Evolutionary conservation across 805 yeast genomes (phyloP).

Genomic region (Maudiozyma bulderi): DNA sequence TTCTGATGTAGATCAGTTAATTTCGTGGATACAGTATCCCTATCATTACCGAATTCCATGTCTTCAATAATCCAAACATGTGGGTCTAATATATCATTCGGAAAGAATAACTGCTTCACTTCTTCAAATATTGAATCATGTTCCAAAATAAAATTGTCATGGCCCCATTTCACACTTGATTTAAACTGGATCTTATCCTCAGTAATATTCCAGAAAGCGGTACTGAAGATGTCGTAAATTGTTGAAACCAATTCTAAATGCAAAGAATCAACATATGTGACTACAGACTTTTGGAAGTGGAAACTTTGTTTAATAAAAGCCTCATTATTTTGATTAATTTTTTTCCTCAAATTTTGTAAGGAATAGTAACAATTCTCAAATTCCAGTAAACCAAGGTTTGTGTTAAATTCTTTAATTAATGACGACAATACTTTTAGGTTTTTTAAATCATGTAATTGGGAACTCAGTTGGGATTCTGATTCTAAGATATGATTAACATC

Average conservation of each 20-base stretch:
- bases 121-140: slow-evolving; percentile 13
- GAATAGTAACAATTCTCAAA: slow-evolving; percentile 28
- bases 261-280: slow-evolving; percentile 18
- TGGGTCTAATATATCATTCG: slow-evolving; percentile 12
- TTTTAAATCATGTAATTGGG: slow-evolving; percentile 14
- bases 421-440: slow-evolving; percentile 14
- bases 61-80: slow-evolving; percentile 20
- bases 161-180: slow-evolving; percentile 4
- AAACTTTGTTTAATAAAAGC: slow-evolving; percentile 14
- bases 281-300: slow-evolving; percentile 22
- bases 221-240: slow-evolving; percentile 10
- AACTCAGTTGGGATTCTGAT: slow-evolving; percentile 13
- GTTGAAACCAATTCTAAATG: slow-evolving; percentile 17
- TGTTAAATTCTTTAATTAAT: slow-evolving; percentile 21
- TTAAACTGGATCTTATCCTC: slow-evolving; percentile 9
- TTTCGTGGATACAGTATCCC: slow-evolving; percentile 13
- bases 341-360: slow-evolving; percentile 18
- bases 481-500: slow-evolving; percentile 4
- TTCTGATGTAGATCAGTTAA: slow-evolving; percentile 11
- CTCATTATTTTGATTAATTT: slow-evolving; percentile 11
- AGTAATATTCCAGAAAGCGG: slow-evolving; percentile 19
- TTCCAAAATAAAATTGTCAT: slow-evolving; percentile 10
- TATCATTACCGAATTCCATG: slow-evolving; percentile 15
- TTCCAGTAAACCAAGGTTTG: slow-evolving; percentile 21
- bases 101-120: slow-evolving; percentile 11